phyloP scores from a whole-genome alignment of 495 filamentous ascomycete genomes.

The Penicillium coffeae region DNA sequence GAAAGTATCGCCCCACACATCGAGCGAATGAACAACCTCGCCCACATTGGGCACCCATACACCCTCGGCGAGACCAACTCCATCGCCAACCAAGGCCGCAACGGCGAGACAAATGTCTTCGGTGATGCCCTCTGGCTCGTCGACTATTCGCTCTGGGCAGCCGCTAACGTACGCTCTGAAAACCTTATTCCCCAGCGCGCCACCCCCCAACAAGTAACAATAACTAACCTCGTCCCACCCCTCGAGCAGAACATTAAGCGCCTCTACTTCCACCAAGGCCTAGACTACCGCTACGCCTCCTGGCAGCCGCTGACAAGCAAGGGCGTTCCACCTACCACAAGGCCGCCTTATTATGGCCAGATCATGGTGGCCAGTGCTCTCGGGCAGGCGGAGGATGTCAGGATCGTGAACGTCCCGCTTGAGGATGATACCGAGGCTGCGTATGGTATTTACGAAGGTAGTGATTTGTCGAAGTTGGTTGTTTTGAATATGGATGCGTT shows the following conservation, averaged over 20 bases:
- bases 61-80: constrained; percentile 14
- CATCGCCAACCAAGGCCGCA: constrained; percentile 12
- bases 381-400: neutral
- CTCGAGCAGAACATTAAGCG: constrained; percentile 14
- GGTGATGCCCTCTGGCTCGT: constrained; percentile 19
- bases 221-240: neutral
- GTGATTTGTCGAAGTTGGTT: constrained; percentile 5
- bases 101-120: constrained; percentile 11
- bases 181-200: no score
- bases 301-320: constrained; percentile 20
- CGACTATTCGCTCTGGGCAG: constrained; percentile 19
- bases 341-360: constrained; percentile 17
- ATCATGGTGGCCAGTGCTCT: constrained; percentile 15
- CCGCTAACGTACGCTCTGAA: constrained; percentile 13
- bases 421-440: constrained; percentile 10
- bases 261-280: constrained; percentile 21
- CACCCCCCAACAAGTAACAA: neutral
- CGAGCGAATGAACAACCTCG: constrained; percentile 10
- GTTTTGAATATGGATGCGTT: constrained; percentile 9
- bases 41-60: constrained; percentile 12
- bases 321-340: constrained; percentile 4
- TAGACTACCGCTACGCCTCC: constrained; percentile 18
- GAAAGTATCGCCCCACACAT: constrained; percentile 8
- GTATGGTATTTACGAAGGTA: constrained; percentile 11
- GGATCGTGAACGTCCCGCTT: constrained; percentile 14